Evolutionary conservation across 768 basidiomycete genomes (phyloP).

Genomic region (Termitomyces sp.): DNA sequence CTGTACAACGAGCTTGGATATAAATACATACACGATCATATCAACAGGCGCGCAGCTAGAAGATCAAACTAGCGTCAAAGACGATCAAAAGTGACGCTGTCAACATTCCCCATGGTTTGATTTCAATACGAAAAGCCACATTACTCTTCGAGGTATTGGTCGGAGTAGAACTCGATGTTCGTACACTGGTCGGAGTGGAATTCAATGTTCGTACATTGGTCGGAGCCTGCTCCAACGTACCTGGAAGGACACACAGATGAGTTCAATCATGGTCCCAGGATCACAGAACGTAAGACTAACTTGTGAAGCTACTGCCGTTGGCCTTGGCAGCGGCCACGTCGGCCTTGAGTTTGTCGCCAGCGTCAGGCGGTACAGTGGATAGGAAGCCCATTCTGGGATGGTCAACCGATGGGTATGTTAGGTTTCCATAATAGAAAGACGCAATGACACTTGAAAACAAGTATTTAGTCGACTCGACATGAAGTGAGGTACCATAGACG

Average conservation of each 20-base stretch:
- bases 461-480: neutral
- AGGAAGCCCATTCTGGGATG: constrained; percentile 65
- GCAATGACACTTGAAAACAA: constrained; percentile 46
- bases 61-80: no score
- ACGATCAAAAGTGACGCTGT: neutral
- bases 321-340: constrained; percentile 22
- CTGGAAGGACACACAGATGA: no score
- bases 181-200: no score
- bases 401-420: constrained; percentile 61
- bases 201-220: no score
- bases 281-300: constrained; percentile 16
- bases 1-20: no score
- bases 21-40: no score
- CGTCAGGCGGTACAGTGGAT: constrained; percentile 62
- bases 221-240: constrained; percentile 28
- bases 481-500: constrained; percentile 14
- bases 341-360: constrained; percentile 26
- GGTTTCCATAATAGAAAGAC: constrained; percentile 68
- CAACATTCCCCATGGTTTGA: neutral
- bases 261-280: no score
- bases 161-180: constrained; percentile 9
- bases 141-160: neutral
- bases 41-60: neutral
- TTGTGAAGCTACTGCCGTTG: constrained; percentile 28
- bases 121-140: no score